These are phyloP conservation scores for Fragilaria crotonensis DNA, from an alignment of 108 stramenopile genomes.

Conservation along the genomic window DNA sequence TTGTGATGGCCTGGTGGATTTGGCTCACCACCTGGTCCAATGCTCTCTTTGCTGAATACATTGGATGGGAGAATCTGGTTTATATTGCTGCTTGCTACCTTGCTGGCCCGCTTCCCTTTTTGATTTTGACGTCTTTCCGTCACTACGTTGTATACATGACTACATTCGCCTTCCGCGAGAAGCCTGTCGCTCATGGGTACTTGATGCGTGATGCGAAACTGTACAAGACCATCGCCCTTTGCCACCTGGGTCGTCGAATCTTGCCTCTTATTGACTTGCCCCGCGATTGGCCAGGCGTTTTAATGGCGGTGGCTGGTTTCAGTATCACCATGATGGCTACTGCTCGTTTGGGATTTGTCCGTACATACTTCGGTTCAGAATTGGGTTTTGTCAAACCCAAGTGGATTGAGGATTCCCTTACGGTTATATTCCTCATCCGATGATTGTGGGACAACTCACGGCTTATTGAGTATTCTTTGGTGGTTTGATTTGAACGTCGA, in stretches of 20 bases:
- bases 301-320: constrained; percentile 31
- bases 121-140: constrained; percentile 44
- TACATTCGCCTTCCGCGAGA: constrained; percentile 49
- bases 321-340: constrained; percentile 39
- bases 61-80: constrained; percentile 41
- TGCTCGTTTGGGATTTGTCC: constrained; percentile 46
- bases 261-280: constrained; percentile 30
- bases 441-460: constrained; percentile 48
- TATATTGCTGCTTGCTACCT: constrained; percentile 30
- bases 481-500: constrained; percentile 21
- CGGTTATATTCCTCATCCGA: constrained; percentile 48
- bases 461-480: constrained; percentile 27
- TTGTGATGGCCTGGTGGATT: constrained; percentile 46
- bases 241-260: constrained; percentile 34
- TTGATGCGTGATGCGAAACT: constrained; percentile 50
- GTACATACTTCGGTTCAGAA: constrained; percentile 54
- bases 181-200: constrained; percentile 33
- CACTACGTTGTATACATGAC: constrained; percentile 44
- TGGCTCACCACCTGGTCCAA: constrained; percentile 44
- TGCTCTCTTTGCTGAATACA: constrained; percentile 27
- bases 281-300: constrained; percentile 27
- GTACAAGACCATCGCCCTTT: constrained; percentile 34
- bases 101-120: constrained; percentile 32
- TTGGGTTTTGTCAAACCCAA: constrained; percentile 42
- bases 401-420: constrained; percentile 53